These are phyloP conservation scores for Sordariomycetes sp. DNA, from an alignment of 2,329 filamentous ascomycete genomes.

Conservation along the genomic window DNA sequence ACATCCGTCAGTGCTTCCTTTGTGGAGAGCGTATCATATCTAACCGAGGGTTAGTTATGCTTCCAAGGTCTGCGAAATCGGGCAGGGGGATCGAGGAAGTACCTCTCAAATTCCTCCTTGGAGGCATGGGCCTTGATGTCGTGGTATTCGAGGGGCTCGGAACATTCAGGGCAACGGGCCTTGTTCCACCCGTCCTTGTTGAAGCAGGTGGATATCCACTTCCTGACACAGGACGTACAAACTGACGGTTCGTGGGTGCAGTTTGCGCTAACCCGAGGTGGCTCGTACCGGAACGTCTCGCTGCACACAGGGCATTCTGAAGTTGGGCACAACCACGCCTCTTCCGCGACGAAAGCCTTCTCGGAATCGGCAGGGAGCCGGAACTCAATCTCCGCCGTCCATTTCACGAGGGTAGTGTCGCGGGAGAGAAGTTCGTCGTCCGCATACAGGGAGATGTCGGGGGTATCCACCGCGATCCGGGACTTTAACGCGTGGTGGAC, in stretches of 20 bases:
- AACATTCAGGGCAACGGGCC: conserved; percentile 1
- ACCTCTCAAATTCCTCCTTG: neutral
- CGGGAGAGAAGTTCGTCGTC: neutral
- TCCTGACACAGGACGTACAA: neutral
- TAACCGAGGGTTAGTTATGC: neutral
- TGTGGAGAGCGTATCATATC: conserved; percentile 23
- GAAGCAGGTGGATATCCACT: neutral
- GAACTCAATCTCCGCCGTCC: neutral
- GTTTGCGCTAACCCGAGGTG: neutral
- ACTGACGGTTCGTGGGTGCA: neutral
- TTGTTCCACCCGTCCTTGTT: neutral
- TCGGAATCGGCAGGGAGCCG: neutral
- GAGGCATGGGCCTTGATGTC: conserved; percentile 1
- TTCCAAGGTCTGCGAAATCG: neutral
- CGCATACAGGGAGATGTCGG: neutral
- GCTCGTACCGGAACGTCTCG: neutral
- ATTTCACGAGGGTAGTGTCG: neutral
- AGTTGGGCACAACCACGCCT: neutral
- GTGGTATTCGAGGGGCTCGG: neutral
- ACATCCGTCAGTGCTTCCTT: conserved; percentile 17
- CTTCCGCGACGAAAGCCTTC: neutral
- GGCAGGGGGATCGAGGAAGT: neutral
- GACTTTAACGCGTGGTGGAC: neutral
- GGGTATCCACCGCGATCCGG: neutral
- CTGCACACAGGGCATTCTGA: neutral